Percentiles rank a stretch among this genome's conserved stretches.
Conservation (phyloP, 805 yeast genomes). For the Danielozyma ontarioensis region DNA sequence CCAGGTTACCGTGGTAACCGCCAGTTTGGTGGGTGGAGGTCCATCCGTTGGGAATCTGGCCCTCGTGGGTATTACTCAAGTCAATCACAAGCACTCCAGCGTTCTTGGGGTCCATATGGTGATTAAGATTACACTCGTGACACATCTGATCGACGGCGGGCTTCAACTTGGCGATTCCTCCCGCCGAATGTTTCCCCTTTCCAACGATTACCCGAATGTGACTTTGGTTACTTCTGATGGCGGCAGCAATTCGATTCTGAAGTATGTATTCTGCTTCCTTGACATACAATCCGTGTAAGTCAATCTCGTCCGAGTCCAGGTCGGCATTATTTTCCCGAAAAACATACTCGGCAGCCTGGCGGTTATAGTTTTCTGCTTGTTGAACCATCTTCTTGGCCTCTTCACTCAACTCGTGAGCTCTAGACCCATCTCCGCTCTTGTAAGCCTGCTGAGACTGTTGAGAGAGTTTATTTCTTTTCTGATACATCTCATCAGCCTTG, state of each 20-base stretch:
- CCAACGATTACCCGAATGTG: constrained; percentile 84
- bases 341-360: constrained; percentile 84
- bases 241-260: constrained; percentile 67
- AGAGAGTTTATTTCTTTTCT: constrained; percentile 50
- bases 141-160: constrained; percentile 86
- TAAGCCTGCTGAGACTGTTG: constrained; percentile 74
- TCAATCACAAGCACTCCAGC: constrained; percentile 77
- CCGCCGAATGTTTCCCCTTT: constrained; percentile 79
- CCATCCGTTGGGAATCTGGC: constrained; percentile 33
- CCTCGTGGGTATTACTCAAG: constrained; percentile 27
- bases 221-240: constrained; percentile 52
- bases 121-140: constrained; percentile 54
- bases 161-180: constrained; percentile 80
- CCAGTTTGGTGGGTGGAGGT: no score
- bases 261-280: constrained; percentile 81
- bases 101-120: constrained; percentile 63
- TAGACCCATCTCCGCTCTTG: constrained; percentile 63
- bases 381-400: constrained; percentile 55
- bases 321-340: constrained; percentile 86
- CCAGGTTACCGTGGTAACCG: constrained; percentile 7
- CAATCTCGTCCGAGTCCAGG: constrained; percentile 81
- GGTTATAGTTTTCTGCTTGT: constrained; percentile 65
- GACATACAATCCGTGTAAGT: constrained; percentile 86
- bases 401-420: constrained; percentile 69
- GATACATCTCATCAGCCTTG: constrained; percentile 63